A percentile compares a stretch with the other conserved stretches of the same genome.
phyloP scores from a whole-genome alignment of 371 early-diverging fungal genomes.

The Haplosporangium sp. region DNA sequence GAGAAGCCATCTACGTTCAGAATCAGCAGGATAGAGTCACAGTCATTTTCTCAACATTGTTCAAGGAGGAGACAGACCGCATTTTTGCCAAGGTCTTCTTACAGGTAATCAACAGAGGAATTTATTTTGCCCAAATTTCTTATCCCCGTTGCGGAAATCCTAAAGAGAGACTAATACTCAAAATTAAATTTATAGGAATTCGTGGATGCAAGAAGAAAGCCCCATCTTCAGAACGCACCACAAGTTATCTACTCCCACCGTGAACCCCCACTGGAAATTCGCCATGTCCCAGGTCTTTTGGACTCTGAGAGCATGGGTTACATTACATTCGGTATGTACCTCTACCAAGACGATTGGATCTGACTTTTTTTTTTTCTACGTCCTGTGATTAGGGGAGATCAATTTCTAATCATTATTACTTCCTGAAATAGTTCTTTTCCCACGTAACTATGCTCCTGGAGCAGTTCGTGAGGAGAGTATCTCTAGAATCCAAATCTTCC shows the following conservation, averaged over 20 bases:
- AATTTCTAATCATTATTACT: background rate
- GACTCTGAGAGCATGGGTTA: constrained; percentile 87
- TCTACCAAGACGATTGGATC: background rate
- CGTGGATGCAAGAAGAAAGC: constrained; percentile 95
- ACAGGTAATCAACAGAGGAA: constrained; percentile 69
- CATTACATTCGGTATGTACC: constrained; percentile 89
- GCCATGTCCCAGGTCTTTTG: constrained; percentile 78
- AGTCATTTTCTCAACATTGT: constrained; percentile 95
- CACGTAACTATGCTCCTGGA: constrained; percentile 83
- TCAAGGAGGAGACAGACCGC: constrained; percentile 96
- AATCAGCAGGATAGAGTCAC: constrained; percentile 94
- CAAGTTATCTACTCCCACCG: constrained; percentile 93
- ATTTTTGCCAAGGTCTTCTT: constrained; percentile 97
- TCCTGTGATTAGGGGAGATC: too few species aligned
- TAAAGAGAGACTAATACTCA: background rate
- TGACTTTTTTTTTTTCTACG: too few species aligned
- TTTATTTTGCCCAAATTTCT: background rate
- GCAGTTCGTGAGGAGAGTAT: constrained; percentile 89
- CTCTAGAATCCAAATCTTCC: constrained; percentile 94
- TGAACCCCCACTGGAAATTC: constrained; percentile 95
- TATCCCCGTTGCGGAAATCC: background rate
- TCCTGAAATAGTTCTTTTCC: constrained; percentile 84
- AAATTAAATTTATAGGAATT: constrained; percentile 81
- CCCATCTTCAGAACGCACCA: constrained; percentile 93
- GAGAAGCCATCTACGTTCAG: constrained; percentile 93